These are phyloP conservation scores for Jasminum sambac DNA, from an alignment of 257 asterid genomes.

Conservation along the genomic window DNA sequence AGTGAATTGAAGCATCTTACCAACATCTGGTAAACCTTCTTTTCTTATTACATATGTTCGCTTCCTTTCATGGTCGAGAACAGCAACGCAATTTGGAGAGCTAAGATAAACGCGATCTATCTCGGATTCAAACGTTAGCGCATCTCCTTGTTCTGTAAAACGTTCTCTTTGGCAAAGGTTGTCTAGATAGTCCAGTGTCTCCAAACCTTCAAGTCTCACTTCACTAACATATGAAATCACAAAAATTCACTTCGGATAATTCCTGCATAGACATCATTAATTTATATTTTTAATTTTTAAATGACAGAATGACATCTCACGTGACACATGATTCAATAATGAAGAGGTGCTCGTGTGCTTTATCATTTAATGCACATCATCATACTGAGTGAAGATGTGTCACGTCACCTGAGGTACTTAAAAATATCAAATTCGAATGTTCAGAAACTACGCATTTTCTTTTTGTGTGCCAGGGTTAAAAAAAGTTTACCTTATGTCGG, in stretches of 20 bases:
- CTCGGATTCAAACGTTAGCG: slow-evolving; percentile 94
- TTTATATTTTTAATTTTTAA: neutral
- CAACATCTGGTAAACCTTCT: slow-evolving; percentile 86
- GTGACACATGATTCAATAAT: too few relatives aligned
- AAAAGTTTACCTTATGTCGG: slow-evolving; percentile 81
- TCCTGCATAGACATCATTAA: neutral
- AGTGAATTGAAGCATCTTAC: slow-evolving; percentile 34
- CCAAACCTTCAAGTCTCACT: slow-evolving; percentile 92
- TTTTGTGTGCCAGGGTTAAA: neutral
- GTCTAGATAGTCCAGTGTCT: slow-evolving; percentile 89
- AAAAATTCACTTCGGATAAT: neutral
- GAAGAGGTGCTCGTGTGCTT: too few relatives aligned
- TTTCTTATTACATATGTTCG: slow-evolving; percentile 77
- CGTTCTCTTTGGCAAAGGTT: slow-evolving; percentile 77
- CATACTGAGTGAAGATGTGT: too few relatives aligned
- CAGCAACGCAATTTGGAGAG: slow-evolving; percentile 67
- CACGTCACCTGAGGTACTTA: too few relatives aligned
- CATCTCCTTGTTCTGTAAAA: slow-evolving; percentile 94
- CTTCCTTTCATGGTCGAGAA: slow-evolving; percentile 88
- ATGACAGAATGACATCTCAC: too few relatives aligned
- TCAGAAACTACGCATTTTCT: too few relatives aligned
- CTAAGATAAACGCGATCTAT: slow-evolving; percentile 88
- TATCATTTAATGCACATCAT: too few relatives aligned
- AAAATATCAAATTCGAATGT: too few relatives aligned
- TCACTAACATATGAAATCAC: slow-evolving; percentile 49